These are phyloP conservation scores for Helotiales sp. DNA, from an alignment of 2,329 filamentous ascomycete species.

Conservation along the genomic window DNA sequence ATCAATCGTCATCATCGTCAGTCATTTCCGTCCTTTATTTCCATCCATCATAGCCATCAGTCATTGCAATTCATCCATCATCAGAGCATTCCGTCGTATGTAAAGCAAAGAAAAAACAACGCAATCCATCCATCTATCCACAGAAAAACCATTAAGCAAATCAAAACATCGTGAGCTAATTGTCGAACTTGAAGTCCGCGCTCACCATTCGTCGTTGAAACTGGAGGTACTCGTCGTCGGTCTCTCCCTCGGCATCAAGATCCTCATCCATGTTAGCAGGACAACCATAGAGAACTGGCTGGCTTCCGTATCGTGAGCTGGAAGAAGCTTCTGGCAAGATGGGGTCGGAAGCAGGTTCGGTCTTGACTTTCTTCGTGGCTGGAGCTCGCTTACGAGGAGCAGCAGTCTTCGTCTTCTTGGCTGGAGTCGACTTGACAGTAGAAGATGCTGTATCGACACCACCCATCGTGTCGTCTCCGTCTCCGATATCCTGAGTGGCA, in stretches of 20 bases:
- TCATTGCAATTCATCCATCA: not conserved
- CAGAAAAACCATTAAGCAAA: not conserved
- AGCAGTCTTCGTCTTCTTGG: not conserved
- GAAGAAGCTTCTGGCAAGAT: no score
- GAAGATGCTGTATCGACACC: not conserved
- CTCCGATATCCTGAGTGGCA: not conserved
- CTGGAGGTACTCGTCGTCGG: not conserved
- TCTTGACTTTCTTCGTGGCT: not conserved
- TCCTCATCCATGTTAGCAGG: not conserved
- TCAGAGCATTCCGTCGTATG: not conserved
- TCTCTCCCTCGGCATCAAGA: not conserved
- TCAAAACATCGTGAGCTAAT: not conserved
- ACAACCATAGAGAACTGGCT: no score
- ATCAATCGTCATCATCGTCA: not conserved
- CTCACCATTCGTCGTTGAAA: not conserved
- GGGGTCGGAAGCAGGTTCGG: not conserved
- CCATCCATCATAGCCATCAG: not conserved
- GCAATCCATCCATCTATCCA: not conserved
- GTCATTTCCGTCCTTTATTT: no score
- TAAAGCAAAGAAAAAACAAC: not conserved
- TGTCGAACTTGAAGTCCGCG: no score
- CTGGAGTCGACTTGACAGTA: not conserved
- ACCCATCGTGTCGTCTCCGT: not conserved
- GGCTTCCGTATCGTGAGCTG: no score
- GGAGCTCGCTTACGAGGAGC: not conserved